Evolutionary conservation across 2,329 filamentous ascomycete species (phyloP).

Genomic region (Xylaria hypoxylon): DNA sequence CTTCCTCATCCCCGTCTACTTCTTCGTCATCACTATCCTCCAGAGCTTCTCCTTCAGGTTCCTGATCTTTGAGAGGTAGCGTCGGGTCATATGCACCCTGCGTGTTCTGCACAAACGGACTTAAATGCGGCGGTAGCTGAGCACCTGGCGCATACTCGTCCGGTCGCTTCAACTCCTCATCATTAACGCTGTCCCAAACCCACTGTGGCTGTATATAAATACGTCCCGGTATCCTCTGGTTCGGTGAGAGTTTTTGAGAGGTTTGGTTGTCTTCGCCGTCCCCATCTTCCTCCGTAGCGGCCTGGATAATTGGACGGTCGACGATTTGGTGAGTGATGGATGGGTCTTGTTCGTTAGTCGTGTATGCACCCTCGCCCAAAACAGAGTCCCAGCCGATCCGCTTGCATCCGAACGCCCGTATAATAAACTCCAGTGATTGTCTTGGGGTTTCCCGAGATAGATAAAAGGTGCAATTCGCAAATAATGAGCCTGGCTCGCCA

Average conservation of each 20-base stretch:
- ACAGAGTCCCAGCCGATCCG: constrained; percentile 94
- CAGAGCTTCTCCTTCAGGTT: constrained; percentile 86
- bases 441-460: constrained; percentile 93
- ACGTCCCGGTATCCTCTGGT: constrained; percentile 86
- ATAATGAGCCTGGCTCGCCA: constrained; percentile 78
- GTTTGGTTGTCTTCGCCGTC: constrained; percentile 71
- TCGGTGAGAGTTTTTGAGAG: constrained; percentile 66
- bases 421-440: constrained; percentile 89
- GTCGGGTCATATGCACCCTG: constrained; percentile 94
- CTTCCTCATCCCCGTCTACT: constrained; percentile 58
- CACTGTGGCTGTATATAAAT: constrained; percentile 97
- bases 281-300: constrained; percentile 61
- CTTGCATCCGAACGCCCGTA: constrained; percentile 95
- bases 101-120: constrained; percentile 90
- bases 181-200: constrained; percentile 98
- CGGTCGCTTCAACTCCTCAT: constrained; percentile 85
- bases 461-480: constrained; percentile 90
- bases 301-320: constrained; percentile 83
- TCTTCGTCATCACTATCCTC: constrained; percentile 70
- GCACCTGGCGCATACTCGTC: constrained; percentile 92
- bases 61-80: constrained; percentile 84
- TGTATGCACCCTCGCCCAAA: constrained; percentile 91
- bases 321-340: constrained; percentile 97
- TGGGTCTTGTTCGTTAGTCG: constrained; percentile 86
- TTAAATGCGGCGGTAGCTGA: constrained; percentile 91